Conservation (phyloP, 1,284 basidiomycete species). For the Mycena citricolor region DNA sequence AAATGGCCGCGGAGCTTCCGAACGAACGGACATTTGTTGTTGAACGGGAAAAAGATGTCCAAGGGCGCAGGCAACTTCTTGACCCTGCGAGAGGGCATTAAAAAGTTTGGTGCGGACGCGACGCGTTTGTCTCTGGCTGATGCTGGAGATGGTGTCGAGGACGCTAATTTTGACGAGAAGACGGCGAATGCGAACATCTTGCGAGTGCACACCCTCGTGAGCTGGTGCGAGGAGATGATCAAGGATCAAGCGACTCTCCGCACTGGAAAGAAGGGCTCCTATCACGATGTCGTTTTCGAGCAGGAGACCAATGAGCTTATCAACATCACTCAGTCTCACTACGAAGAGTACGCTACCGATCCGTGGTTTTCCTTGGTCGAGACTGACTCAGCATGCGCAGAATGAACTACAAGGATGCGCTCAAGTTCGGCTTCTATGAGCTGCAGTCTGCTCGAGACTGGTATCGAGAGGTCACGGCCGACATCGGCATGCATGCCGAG, state of each 20-base stretch:
- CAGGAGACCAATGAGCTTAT: slow-evolving; percentile 90
- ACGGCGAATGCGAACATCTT: slow-evolving; percentile 98
- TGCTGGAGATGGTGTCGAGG: slow-evolving; percentile 96
- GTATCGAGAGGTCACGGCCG: slow-evolving; percentile 91
- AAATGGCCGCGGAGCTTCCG: slow-evolving; percentile 94
- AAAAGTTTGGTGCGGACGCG: slow-evolving; percentile 92
- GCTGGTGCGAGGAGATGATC: slow-evolving; percentile 91
- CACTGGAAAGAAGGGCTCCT: slow-evolving; percentile 60
- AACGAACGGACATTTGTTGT: slow-evolving; percentile 94
- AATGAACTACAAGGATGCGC: slow-evolving; percentile 92
- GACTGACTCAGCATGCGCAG: slow-evolving; percentile 40
- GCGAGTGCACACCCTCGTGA: slow-evolving; percentile 87
- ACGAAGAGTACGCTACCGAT: slow-evolving; percentile 67
- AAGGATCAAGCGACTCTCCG: slow-evolving; percentile 71
- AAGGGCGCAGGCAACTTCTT: slow-evolving; percentile 93
- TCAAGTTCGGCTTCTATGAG: slow-evolving; percentile 97
- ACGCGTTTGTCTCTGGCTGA: slow-evolving; percentile 93
- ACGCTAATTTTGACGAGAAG: slow-evolving; percentile 99
- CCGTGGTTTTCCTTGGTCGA: slow-evolving; percentile 1
- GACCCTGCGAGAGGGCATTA: slow-evolving; percentile 75
- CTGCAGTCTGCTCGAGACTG: slow-evolving; percentile 91
- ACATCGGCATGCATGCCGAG: slow-evolving; percentile 89
- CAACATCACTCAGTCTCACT: slow-evolving; percentile 76
- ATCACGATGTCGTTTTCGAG: slow-evolving; percentile 89
- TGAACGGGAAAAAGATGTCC: slow-evolving; percentile 99